Conservation (phyloP, 169 alveolate genomes). For the Plasmodium blacklocki region DNA sequence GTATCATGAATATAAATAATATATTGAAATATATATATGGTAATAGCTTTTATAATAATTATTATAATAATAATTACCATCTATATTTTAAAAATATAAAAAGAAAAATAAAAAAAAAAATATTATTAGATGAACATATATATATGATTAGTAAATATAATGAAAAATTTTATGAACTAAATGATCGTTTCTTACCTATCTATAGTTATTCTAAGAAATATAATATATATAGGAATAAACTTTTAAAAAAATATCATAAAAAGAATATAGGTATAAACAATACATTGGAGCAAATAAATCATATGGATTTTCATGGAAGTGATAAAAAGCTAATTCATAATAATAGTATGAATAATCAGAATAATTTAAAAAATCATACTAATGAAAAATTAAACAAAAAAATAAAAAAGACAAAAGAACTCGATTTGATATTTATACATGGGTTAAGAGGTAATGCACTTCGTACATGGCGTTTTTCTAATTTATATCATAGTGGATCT, state of each 20-base stretch:
- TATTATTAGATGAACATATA: conserved; percentile 45
- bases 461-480: conserved; percentile 73
- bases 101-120: conserved; percentile 24
- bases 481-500: conserved; percentile 11
- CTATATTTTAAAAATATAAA: conserved; percentile 7
- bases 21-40: too few relatives aligned
- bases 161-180: conserved; percentile 41
- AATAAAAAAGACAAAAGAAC: conserved; percentile 19
- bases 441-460: conserved; percentile 65
- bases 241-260: too few relatives aligned
- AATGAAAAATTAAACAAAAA: background rate
- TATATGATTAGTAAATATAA: conserved; percentile 60
- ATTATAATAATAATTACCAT: background rate
- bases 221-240: conserved; percentile 41
- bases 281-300: too few relatives aligned
- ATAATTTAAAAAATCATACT: too few relatives aligned
- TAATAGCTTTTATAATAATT: too few relatives aligned
- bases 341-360: background rate
- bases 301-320: background rate
- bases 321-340: background rate
- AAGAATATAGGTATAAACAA: background rate
- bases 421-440: conserved; percentile 54
- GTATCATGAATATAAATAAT: too few relatives aligned
- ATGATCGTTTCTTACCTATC: conserved; percentile 35
- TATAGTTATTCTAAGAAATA: conserved; percentile 39